phyloP scores from a whole-genome alignment of 2,329 filamentous ascomycete genomes.

The Colletotrichum sansevieriae region DNA sequence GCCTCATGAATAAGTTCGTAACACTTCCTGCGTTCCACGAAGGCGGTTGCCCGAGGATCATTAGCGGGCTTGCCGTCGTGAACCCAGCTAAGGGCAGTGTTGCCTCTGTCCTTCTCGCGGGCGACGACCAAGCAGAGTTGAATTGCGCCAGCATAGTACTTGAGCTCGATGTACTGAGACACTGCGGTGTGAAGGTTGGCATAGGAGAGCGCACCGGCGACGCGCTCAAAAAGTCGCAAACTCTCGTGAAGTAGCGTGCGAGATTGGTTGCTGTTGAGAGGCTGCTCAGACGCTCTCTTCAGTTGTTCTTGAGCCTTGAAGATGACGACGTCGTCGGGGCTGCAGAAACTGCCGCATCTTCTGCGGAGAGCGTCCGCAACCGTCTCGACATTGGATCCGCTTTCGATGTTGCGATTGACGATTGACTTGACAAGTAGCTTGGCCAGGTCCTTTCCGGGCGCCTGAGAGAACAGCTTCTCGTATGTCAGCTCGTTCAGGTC shows the following conservation, averaged over 20 bases:
- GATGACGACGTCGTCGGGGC: slow-evolving; percentile 94
- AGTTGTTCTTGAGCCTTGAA: slow-evolving; percentile 98
- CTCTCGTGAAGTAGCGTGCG: slow-evolving; percentile 89
- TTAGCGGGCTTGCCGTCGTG: slow-evolving; percentile 81
- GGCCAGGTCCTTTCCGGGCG: slow-evolving; percentile 86
- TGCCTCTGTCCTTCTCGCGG: slow-evolving; percentile 86
- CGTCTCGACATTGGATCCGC: slow-evolving; percentile 96
- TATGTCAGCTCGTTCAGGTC: slow-evolving; percentile 84
- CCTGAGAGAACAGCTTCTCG: slow-evolving; percentile 85
- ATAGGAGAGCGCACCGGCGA: slow-evolving; percentile 84
- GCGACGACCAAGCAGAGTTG: slow-evolving; percentile 88
- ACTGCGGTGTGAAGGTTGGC: slow-evolving; percentile 85
- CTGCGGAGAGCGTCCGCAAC: slow-evolving; percentile 94
- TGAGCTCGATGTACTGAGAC: slow-evolving; percentile 81
- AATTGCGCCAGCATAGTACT: slow-evolving; percentile 95
- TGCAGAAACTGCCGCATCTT: slow-evolving; percentile 97
- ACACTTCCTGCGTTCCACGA: slow-evolving; percentile 79
- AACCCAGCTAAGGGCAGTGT: slow-evolving; percentile 86
- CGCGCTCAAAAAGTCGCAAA: slow-evolving; percentile 87
- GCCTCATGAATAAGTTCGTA: slow-evolving; percentile 92
- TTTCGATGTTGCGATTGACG: slow-evolving; percentile 97
- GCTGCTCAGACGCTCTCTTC: slow-evolving; percentile 86
- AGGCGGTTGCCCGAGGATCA: slow-evolving; percentile 78
- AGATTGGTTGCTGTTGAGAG: slow-evolving; percentile 79
- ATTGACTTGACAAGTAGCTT: slow-evolving; percentile 97